Base-by-base conservation (phyloP, 192 early-diverging fungal species). In the Backusella australiensis region DNA sequence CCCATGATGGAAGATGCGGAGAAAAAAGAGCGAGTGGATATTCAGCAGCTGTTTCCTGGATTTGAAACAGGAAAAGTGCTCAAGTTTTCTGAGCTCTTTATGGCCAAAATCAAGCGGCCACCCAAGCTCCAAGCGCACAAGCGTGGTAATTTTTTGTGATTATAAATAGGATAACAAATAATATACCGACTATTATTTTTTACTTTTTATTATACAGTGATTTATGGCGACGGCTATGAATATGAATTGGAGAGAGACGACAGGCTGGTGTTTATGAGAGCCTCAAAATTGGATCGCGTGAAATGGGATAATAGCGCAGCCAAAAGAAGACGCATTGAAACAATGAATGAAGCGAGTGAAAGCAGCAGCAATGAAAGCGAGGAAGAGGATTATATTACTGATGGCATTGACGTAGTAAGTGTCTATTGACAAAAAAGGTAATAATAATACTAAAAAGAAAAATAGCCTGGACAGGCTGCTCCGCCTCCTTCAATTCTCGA, bases 1-100 rank as follows among this genome's bases (percentile, higher is more conserved):
- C 68, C 74, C n/a, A 53, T 52, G 56, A 19, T 52, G 4, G 71
- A 78, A 34, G 34, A 46, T 41, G 17, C 32, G 34, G 34, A 32
- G 26, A 56, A 67, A 23, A 26, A 73, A 8, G 52, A 82, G 67
- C 34, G 23, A 14, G 46, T 85, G 2, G 84, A 87, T 75, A 81
- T 90, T 6, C 76, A 85, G 52, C 71, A 77, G 11, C 59, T 91
- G 14, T 91, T 90, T 74, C 90, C 90, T n/a, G 85, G 83, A 1
- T 91, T 91, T 74, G 88, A 90, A 67, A 83, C 82, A 69, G 80
- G 85, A 42, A 86, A 87, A 69, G 82, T 91, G 7, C 77, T 90
- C 6, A 89, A 86, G 35, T 92, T 92, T 77, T 89, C 90, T 1
- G 88, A 92, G 35, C 67, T 92, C 5, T 90, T 92, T 76, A 75